These are phyloP conservation scores for Pyrenochaeta sp. DNA, from an alignment of 2,329 filamentous ascomycete species.

Conservation along the genomic window DNA sequence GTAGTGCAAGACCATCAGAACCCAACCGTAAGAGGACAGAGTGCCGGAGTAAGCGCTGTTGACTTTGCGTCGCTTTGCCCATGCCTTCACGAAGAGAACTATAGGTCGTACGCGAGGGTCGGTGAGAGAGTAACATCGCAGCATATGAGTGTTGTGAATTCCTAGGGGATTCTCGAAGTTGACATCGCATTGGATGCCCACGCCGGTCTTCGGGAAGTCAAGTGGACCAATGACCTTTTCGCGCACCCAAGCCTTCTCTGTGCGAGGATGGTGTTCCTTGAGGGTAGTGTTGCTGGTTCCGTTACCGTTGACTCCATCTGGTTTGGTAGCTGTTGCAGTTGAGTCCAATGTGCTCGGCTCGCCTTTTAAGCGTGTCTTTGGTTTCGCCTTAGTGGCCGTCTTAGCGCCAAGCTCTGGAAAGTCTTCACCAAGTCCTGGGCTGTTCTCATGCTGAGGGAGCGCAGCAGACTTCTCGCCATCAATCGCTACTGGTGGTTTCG, in stretches of 20 bases:
- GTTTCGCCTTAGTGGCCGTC: constrained; percentile 5
- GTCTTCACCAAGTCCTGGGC: constrained; percentile 4
- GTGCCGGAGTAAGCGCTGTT: constrained; percentile 89
- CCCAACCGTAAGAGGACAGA: constrained; percentile 88
- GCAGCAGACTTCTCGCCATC: constrained; percentile 18
- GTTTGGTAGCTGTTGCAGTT: constrained; percentile 26
- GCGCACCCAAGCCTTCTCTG: constrained; percentile 52
- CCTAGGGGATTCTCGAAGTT: constrained; percentile 88
- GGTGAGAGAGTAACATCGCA: constrained; percentile 82
- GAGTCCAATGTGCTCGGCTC: constrained; percentile 7
- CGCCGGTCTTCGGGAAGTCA: constrained; percentile 78
- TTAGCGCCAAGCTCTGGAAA: constrained; percentile 11
- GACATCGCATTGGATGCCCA: constrained; percentile 90
- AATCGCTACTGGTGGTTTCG: constrained; percentile 16
- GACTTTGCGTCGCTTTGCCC: constrained; percentile 85
- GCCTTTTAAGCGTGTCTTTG: constrained; percentile 7
- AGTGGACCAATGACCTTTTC: constrained; percentile 62
- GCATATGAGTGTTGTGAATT: constrained; percentile 81
- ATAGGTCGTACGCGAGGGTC: constrained; percentile 80
- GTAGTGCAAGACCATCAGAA: constrained; percentile 91
- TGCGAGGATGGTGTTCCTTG: constrained; percentile 32
- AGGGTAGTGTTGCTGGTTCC: background rate
- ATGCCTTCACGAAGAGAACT: constrained; percentile 87
- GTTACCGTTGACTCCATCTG: constrained; percentile 1
- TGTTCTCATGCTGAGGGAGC: constrained; percentile 13